Evolutionary conservation across 352 stramenopile species (phyloP), one percentile per base, ranked within the genome.

Genomic region (Globisporangium mamillatum): DNA sequence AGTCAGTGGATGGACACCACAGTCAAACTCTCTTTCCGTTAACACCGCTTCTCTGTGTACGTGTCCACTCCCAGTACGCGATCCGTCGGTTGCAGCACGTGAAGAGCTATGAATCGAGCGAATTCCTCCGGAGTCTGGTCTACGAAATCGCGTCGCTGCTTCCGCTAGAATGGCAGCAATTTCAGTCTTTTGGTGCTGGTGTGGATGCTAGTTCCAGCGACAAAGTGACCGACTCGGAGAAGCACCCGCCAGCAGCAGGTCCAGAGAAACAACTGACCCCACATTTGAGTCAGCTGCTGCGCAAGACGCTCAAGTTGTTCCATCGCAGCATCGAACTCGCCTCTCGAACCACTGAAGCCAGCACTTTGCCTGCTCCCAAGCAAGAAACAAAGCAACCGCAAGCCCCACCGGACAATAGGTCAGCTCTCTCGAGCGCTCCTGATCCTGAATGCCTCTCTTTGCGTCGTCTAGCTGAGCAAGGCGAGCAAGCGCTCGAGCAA

Each of bases 21-120:
- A 41, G 69, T 67, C 18, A 36, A 36, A 36, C 34, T 60, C 25
- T 7, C 38, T 60, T 46, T 5, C 38, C 38, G 38, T 12, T 46
- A 46, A 46, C 38, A 18, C 12, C 24, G 27, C 14, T 60, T 46
- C 20, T 16, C 25, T 54, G 29, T 60, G 8, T n/a, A 55, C 14
- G 66, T 55, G n/a, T 63, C 3, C 56, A 24, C 44, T 18, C 24
- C 3, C 36, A 90, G 82, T 81, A 79, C 24, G 82, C 78, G 7
- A 68, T 90, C 46, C 80, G 82, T 1, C 73, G 80, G 22, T 66
- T 90, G 50, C 75, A 73, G 38, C 64, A 81, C 50, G 73, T 66
- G 2, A 67, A 65, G 44, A 69, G 58, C 3, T 61, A 80, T 0
- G 50, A 65, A 20, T 78, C 38, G 64, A 66, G 22, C 36, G 50